These are phyloP conservation scores for Iris macrosiphon DNA, from an alignment of 106 monocot species.

Conservation along the genomic window DNA sequence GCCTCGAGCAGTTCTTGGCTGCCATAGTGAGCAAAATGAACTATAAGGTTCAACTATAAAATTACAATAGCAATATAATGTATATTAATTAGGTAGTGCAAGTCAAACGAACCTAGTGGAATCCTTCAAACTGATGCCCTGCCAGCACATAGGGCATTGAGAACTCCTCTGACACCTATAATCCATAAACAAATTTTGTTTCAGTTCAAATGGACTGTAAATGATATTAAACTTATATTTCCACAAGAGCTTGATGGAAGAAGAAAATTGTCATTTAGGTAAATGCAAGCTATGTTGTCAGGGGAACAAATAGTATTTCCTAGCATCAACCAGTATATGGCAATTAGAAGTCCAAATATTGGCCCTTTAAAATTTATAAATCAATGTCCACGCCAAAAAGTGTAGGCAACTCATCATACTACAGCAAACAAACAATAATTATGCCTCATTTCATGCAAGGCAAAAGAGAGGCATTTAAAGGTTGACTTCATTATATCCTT, in stretches of 20 bases:
- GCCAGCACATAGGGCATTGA: conserved; percentile 99
- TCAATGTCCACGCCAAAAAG: too few species aligned
- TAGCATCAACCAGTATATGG: too few species aligned
- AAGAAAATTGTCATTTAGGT: not conserved
- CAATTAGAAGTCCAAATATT: too few species aligned
- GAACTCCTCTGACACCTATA: conserved; percentile 97
- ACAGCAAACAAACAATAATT: not conserved
- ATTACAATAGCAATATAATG: too few species aligned
- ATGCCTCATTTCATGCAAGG: not conserved
- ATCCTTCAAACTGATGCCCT: conserved; percentile 81
- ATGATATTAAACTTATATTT: not conserved
- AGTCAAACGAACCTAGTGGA: conserved; percentile 46
- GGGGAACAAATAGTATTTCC: not conserved
- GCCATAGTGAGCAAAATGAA: not conserved
- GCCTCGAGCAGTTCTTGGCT: conserved; percentile 70
- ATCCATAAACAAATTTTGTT: not conserved
- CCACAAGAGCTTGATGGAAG: not conserved
- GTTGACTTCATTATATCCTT: too few species aligned
- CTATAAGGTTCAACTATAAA: not conserved
- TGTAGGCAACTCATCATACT: not conserved
- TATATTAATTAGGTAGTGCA: too few species aligned
- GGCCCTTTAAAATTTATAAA: too few species aligned
- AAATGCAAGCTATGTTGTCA: not conserved
- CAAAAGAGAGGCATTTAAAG: too few species aligned
- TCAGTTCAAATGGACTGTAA: not conserved